A percentile compares a stretch with the other conserved stretches of the same genome.
These are phyloP conservation scores for Cryptococcus sp. DNA, from an alignment of 1,284 basidiomycete genomes.

Conservation along the genomic window DNA sequence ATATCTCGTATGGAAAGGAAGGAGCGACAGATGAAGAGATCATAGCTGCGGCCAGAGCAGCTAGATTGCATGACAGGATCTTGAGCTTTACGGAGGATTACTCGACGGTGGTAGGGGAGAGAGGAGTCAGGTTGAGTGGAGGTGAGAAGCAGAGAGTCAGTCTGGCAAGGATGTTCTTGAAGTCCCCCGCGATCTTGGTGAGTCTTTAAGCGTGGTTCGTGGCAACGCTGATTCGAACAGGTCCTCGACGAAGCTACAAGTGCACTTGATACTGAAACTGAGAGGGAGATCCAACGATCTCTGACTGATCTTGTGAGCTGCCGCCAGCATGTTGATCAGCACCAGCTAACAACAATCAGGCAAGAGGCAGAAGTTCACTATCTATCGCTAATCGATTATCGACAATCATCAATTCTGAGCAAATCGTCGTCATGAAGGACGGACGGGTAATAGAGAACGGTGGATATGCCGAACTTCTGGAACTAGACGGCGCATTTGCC, in stretches of 20 bases:
- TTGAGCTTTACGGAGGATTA: conserved; percentile 76
- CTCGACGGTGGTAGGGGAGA: conserved; percentile 84
- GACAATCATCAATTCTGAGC: conserved; percentile 54
- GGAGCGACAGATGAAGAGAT: conserved; percentile 87
- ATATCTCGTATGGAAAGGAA: conserved; percentile 84
- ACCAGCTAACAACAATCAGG: conserved; percentile 7
- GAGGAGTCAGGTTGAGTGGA: conserved; percentile 97
- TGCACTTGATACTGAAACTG: conserved; percentile 88
- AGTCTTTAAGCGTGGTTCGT: conserved; percentile 1
- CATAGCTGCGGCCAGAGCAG: conserved; percentile 71
- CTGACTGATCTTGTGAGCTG: conserved; percentile 79
- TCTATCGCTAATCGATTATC: conserved; percentile 75
- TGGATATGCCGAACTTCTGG: conserved; percentile 75
- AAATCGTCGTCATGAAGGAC: conserved; percentile 83
- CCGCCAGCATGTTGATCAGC: conserved; percentile 70
- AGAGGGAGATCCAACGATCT: conserved; percentile 50
- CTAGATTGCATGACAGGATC: conserved; percentile 80
- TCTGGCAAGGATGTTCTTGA: conserved; percentile 84
- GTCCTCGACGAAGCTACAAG: conserved; percentile 99
- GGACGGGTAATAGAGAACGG: conserved; percentile 82
- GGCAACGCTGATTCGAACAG: conserved; percentile 6
- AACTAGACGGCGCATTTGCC: conserved; percentile 48
- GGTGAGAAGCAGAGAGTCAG: conserved; percentile 96
- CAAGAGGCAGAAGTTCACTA: conserved; percentile 71
- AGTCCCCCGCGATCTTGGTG: conserved; percentile 80